These are phyloP conservation scores for Crithidia sp. DNA, from an alignment of 208 protist species.

Conservation along the genomic window DNA sequence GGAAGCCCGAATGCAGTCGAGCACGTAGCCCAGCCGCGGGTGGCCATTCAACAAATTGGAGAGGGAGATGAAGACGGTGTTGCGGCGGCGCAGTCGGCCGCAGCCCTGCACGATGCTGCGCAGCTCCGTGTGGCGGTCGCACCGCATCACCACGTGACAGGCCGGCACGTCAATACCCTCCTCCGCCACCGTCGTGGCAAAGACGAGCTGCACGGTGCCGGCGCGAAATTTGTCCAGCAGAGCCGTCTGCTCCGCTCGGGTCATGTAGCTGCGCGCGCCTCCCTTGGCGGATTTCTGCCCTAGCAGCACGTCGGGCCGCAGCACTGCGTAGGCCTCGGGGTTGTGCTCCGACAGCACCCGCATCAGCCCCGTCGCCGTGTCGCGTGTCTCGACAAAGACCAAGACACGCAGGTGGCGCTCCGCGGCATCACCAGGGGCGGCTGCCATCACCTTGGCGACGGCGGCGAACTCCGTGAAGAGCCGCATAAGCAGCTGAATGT, in stretches of 20 bases:
- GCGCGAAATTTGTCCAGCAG: constrained; percentile 43
- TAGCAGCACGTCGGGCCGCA: constrained; percentile 16
- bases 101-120: constrained; percentile 69
- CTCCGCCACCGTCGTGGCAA: constrained; percentile 77
- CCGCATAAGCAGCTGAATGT: constrained; percentile 14
- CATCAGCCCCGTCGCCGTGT: constrained; percentile 5
- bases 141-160: constrained; percentile 76
- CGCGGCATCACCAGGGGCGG: neutral
- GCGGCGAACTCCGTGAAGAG: constrained; percentile 7
- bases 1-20: neutral
- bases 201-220: constrained; percentile 52
- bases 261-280: constrained; percentile 38
- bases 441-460: neutral
- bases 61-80: constrained; percentile 57
- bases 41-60: constrained; percentile 12
- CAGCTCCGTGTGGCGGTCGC: constrained; percentile 42
- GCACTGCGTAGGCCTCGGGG: neutral
- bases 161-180: constrained; percentile 74
- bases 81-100: constrained; percentile 51
- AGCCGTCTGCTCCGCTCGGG: constrained; percentile 34
- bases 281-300: constrained; percentile 1
- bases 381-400: constrained; percentile 19
- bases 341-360: neutral
- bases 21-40: constrained; percentile 18
- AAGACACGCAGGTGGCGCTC: constrained; percentile 3